Percentiles rank a stretch among this genome's conserved stretches.
Conservation (phyloP, 2,329 filamentous ascomycete genomes). For the Didymella segeticola region DNA sequence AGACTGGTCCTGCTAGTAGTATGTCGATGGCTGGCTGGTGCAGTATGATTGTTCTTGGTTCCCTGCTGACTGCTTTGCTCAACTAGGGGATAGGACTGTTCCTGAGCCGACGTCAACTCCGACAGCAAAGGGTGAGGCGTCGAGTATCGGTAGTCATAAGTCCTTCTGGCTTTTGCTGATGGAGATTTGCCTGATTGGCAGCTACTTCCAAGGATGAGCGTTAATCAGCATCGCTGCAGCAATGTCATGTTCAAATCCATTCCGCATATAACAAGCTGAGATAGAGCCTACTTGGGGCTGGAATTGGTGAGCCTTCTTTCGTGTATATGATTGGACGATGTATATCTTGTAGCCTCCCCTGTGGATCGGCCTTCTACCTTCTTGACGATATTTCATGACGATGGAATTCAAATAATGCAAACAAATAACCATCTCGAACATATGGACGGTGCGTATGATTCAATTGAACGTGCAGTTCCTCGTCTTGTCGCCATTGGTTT, state of each 20-base stretch:
- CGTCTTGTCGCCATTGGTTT: no score
- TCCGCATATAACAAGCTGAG: neutral
- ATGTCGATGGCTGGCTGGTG: conserved; percentile 17
- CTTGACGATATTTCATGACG: conserved; percentile 7
- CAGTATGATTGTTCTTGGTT: conserved; percentile 11
- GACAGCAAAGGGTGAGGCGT: conserved; percentile 6
- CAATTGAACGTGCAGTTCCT: no score
- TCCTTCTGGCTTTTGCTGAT: neutral
- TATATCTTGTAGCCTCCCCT: conserved; percentile 20
- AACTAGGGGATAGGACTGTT: conserved; percentile 5
- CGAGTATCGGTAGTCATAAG: neutral
- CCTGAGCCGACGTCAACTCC: neutral
- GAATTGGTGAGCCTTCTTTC: conserved; percentile 4
- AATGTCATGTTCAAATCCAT: neutral
- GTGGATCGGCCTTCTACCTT: conserved; percentile 9
- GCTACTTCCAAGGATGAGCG: neutral
- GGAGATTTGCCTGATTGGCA: neutral
- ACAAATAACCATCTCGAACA: neutral
- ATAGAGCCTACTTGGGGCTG: neutral
- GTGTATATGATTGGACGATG: conserved; percentile 25
- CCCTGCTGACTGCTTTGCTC: conserved; percentile 16
- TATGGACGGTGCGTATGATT: no score
- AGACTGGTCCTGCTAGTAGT: conserved; percentile 24
- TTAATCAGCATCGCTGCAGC: neutral
- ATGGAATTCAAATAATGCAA: conserved; percentile 1